Evolutionary conservation across 495 filamentous ascomycete species (phyloP), one percentile per base, ranked within the genome.

Genomic region (Aspergillus olivimuriae): DNA sequence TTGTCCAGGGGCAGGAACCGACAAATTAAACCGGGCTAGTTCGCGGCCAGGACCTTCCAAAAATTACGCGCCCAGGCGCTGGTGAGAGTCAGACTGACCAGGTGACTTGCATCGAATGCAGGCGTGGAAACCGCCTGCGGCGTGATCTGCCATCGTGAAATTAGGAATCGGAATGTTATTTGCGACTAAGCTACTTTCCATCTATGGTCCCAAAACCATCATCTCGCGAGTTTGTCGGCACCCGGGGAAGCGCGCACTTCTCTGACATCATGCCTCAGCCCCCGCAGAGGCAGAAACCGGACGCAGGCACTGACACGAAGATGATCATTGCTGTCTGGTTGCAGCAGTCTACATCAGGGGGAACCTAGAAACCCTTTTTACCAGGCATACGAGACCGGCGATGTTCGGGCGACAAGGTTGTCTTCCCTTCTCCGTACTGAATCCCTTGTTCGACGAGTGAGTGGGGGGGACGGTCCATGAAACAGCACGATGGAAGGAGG

Each of bases 61-160:
- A 12, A 5, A 34, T 34, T 7, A 15, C 32, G 6, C 7, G 12
- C 28, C 40, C 26, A 16, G 40, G 28, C 16, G 15, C n/a, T 42
- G 23, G 41, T 11, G 26, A 26, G 21, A 14, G 10, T 15, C 9
- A 12, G 9, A 32, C 23, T 15, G 32, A 44, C 32, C 41, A 43
- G 41, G 41, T 44, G 41, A 44, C 36, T 14, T 35, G 18, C 41
- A 36, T 17, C 17, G 20, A 20, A 44, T 44, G 41, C 41, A 14
- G 33, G 31, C 18, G 14, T 43, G 17, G 40, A 21, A 22, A 33
- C 24, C 10, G 15, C 9, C 10, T 23, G 14, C 19, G 16, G 21
- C 18, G 18, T 16, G 32, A 35, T 38, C 7, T 38, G 35, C 17
- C 3, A 20, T 35, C 12, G 1, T n/a, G 33, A 35, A 18, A 1